Base-by-base conservation (phyloP, 805 yeast species). In the Clavispora santaluciae region DNA sequence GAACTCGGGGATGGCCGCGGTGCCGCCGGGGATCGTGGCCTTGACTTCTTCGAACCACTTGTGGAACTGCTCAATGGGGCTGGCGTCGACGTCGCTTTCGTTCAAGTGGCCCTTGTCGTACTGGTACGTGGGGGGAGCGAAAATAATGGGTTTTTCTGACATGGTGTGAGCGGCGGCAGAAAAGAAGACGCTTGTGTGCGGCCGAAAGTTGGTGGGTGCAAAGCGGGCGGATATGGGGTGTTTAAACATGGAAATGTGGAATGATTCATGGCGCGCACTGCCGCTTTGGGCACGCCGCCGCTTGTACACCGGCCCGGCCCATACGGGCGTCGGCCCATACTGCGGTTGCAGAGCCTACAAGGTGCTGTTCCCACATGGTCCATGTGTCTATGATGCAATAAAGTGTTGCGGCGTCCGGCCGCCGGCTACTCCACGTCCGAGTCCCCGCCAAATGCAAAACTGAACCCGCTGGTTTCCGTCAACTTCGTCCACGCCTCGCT, bases 51-150 rank as follows among this genome's bases (percentile, higher is more conserved):
- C 67, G 58, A 86, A 93, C 99, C 99, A 93, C 39, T 64, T 61
- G 46, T 81, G 78, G 68, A 93, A 93, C 61, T 88, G 95, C 8
- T 65, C 67, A 15, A 87, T 77, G 17, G 97, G 97, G 48, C 78
- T 76, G 6, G 59, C 31, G 10, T 56, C 59, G 11, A 88, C 64
- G 21, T 85, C 78, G 0, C 61, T 43, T 33, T 76, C 81, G 36
- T 73, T 71, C 42, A 89, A 63, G 12, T 77, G 71, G 33, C 69
- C 77, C 57, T 85, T 83, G 43, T 81, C 81, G 63, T 90, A 90
- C 61, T 90, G 97, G 53, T 86, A 85, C 0, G 96, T 86, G 53
- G 82, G 77, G 17, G 95, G 96, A 2, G 95, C 95, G 63, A 87
- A 81, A 53, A 72, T 61, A 38, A 69, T 53, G 11, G 70, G 70